Percentiles rank a stretch among this genome's conserved stretches.
Evolutionary conservation across 768 basidiomycete genomes (phyloP).

Genomic region (Pseudohyphozyma bogoriensis): DNA sequence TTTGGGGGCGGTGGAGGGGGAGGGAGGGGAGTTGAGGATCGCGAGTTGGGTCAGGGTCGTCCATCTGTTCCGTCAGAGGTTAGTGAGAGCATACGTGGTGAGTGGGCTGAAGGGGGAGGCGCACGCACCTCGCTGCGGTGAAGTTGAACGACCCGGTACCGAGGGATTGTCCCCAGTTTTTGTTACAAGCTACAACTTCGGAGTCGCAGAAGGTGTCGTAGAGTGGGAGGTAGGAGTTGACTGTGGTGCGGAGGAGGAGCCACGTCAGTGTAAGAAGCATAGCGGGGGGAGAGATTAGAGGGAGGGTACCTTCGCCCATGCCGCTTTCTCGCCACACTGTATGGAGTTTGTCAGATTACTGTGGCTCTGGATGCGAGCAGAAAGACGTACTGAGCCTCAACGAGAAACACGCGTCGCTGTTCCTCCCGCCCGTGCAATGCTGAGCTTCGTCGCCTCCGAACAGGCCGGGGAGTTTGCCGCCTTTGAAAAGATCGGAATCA

Average conservation of each 20-base stretch:
- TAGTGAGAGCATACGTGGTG: neutral
- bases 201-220: neutral
- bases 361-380: too few relatives aligned
- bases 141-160: too few relatives aligned
- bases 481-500: neutral
- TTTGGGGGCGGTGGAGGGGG: too few relatives aligned
- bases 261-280: too few relatives aligned
- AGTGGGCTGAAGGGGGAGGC: too few relatives aligned
- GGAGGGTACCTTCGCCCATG: too few relatives aligned
- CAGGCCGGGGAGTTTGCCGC: neutral
- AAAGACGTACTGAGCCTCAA: neutral
- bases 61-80: neutral
- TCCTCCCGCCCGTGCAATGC: neutral
- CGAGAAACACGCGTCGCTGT: neutral
- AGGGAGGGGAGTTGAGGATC: neutral
- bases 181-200: neutral
- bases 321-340: too few relatives aligned
- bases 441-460: neutral
- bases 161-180: too few relatives aligned
- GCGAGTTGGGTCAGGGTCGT: neutral
- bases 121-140: neutral
- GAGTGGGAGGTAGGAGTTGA: neutral
- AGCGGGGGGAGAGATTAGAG: too few relatives aligned
- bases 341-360: too few relatives aligned
- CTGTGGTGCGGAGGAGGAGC: too few relatives aligned